These are phyloP conservation scores for Rhododendron vialii DNA, from an alignment of 148 eudicot species.

Conservation along the genomic window DNA sequence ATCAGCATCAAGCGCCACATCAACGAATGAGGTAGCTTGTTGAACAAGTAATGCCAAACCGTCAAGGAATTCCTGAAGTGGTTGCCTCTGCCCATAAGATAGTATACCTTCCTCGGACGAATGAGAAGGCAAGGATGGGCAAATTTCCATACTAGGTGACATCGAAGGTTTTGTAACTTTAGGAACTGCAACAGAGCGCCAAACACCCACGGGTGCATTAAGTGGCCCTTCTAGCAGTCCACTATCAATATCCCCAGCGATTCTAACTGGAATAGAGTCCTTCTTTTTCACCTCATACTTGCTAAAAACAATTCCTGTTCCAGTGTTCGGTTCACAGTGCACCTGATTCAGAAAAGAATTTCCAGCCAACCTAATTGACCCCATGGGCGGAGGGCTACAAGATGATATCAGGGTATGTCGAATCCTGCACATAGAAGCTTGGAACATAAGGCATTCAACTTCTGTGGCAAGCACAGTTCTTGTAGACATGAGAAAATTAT, in stretches of 20 bases:
- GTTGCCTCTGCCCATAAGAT: conserved; percentile 65
- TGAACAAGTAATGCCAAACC: conserved; percentile 86
- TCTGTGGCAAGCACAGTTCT: conserved; percentile 74
- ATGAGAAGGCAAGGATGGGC: conserved; percentile 44
- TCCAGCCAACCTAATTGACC: conserved; percentile 43
- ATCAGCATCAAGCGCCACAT: conserved; percentile 87
- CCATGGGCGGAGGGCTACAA: conserved; percentile 33
- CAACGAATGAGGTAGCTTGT: conserved; percentile 95
- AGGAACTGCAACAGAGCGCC: conserved; percentile 89
- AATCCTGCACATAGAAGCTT: conserved; percentile 81
- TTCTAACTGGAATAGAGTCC: conserved; percentile 78
- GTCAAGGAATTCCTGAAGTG: conserved; percentile 85
- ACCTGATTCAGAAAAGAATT: conserved; percentile 40
- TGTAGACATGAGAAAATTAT: conserved; percentile 44
- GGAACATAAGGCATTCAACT: conserved; percentile 82
- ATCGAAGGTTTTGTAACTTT: conserved; percentile 57
- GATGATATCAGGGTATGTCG: conserved; percentile 67
- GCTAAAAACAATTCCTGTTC: conserved; percentile 38
- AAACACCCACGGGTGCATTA: conserved; percentile 84
- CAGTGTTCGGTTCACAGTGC: conserved; percentile 52
- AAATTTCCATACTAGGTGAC: conserved; percentile 42
- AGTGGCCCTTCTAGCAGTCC: conserved; percentile 64
- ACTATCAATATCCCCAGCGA: conserved; percentile 87
- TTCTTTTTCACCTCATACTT: conserved; percentile 77
- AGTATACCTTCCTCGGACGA: conserved; percentile 62